These are phyloP conservation scores for Pholiota conissans DNA, from an alignment of 768 basidiomycete species.

Conservation along the genomic window DNA sequence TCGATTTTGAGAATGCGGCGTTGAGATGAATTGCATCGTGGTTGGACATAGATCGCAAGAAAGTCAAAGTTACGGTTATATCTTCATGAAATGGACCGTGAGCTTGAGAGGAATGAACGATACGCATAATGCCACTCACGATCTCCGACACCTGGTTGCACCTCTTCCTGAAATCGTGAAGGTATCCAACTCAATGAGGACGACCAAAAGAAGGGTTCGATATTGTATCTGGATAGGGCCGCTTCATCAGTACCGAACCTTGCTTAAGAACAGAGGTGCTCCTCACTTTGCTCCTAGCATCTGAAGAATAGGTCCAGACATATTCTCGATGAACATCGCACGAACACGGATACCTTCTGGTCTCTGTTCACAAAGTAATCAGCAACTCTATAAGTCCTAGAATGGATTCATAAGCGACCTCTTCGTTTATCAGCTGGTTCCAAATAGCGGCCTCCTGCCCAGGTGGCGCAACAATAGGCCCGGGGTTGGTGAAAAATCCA, in stretches of 20 bases:
- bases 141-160: conserved; percentile 41
- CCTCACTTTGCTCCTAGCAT: conserved; percentile 61
- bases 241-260: conserved; percentile 49
- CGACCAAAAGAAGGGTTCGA: conserved; percentile 70
- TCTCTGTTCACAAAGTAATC: conserved; percentile 22
- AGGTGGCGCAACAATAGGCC: conserved; percentile 17
- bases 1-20: conserved; percentile 12
- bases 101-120: not conserved
- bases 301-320: conserved; percentile 53
- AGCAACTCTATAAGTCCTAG: not conserved
- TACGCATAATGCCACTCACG: conserved; percentile 36
- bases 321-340: conserved; percentile 53
- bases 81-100: conserved; percentile 31
- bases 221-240: conserved; percentile 47
- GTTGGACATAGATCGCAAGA: conserved; percentile 44
- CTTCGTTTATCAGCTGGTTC: conserved; percentile 30
- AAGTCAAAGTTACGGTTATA: conserved; percentile 61
- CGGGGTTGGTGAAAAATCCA: conserved; percentile 38
- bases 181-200: conserved; percentile 71
- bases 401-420: conserved; percentile 29
- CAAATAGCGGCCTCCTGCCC: conserved; percentile 34
- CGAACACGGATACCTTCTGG: conserved; percentile 42
- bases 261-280: not conserved
- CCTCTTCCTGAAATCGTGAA: conserved; percentile 59
- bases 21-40: conserved; percentile 21